Percentiles rank a stretch among this genome's conserved stretches.
These are phyloP conservation scores for Dalbergia cultrata DNA, from an alignment of 306 rosid species.

Conservation along the genomic window DNA sequence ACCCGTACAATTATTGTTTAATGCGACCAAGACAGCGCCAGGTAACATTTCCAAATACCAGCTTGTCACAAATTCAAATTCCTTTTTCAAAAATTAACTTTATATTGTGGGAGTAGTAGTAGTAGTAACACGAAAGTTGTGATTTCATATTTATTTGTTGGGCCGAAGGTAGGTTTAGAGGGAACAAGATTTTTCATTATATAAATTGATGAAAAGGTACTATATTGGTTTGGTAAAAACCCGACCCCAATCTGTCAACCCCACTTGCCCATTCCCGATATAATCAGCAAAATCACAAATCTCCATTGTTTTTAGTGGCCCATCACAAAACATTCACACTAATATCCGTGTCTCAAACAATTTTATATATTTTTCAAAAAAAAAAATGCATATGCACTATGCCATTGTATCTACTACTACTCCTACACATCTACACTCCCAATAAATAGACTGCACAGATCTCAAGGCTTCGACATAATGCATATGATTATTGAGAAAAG, in stretches of 20 bases:
- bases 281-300: constrained; percentile 13
- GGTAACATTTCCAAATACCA: background rate
- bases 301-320: background rate
- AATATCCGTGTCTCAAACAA: background rate
- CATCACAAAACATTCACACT: constrained; percentile 24
- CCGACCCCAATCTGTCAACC: constrained; percentile 6
- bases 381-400: background rate
- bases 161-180: background rate
- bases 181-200: background rate
- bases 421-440: background rate
- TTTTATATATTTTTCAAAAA: too few species aligned
- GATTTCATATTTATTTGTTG: background rate
- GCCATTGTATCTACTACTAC: background rate
- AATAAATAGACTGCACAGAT: constrained; percentile 17
- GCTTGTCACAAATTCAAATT: background rate
- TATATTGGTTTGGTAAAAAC: background rate
- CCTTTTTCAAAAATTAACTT: too few species aligned
- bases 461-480: constrained; percentile 6
- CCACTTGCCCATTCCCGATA: constrained; percentile 41
- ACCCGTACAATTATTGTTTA: constrained; percentile 45
- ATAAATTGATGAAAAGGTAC: background rate
- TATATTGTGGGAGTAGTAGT: too few species aligned
- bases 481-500: background rate
- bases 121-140: too few species aligned
- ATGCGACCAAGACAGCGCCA: constrained; percentile 18